Percentiles rank a stretch among this genome's conserved stretches.
These are phyloP conservation scores for Alternaria alternata DNA, from an alignment of 2,329 filamentous ascomycete species.

Conservation along the genomic window DNA sequence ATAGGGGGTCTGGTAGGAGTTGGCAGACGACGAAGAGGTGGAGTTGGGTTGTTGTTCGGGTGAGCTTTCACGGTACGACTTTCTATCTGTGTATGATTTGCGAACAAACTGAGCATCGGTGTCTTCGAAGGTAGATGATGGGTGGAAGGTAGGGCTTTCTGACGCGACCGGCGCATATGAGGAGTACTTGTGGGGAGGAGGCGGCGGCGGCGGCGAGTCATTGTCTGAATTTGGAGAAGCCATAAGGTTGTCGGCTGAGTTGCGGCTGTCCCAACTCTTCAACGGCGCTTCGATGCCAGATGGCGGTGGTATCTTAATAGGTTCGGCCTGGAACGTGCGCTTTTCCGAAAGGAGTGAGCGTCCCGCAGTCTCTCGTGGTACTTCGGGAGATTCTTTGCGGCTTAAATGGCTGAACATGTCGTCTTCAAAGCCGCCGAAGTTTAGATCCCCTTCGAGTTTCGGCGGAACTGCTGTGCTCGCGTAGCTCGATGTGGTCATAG, in stretches of 20 bases:
- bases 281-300: conserved; percentile 58
- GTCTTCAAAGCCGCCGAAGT: conserved; percentile 55
- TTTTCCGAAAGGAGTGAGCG: conserved; percentile 47
- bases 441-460: conserved; percentile 55
- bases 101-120: conserved; percentile 38
- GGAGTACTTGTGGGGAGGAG: conserved; percentile 45
- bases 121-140: conserved; percentile 37
- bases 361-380: conserved; percentile 32
- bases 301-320: conserved; percentile 57
- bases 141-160: conserved; percentile 42
- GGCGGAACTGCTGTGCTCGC: conserved; percentile 61
- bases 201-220: conserved; percentile 44
- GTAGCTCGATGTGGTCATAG: conserved; percentile 60
- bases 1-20: conserved; percentile 44
- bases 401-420: conserved; percentile 58
- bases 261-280: conserved; percentile 62
- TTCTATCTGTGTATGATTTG: conserved; percentile 37
- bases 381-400: conserved; percentile 42
- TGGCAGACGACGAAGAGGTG: conserved; percentile 41
- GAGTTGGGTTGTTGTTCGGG: conserved; percentile 37
- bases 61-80: conserved; percentile 31
- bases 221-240: conserved; percentile 49
- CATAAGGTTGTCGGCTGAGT: conserved; percentile 61
- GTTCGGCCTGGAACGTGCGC: conserved; percentile 49
- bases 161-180: conserved; percentile 46